These are phyloP conservation scores for Linum lewisii DNA, from an alignment of 345 rosid genomes.

Conservation along the genomic window DNA sequence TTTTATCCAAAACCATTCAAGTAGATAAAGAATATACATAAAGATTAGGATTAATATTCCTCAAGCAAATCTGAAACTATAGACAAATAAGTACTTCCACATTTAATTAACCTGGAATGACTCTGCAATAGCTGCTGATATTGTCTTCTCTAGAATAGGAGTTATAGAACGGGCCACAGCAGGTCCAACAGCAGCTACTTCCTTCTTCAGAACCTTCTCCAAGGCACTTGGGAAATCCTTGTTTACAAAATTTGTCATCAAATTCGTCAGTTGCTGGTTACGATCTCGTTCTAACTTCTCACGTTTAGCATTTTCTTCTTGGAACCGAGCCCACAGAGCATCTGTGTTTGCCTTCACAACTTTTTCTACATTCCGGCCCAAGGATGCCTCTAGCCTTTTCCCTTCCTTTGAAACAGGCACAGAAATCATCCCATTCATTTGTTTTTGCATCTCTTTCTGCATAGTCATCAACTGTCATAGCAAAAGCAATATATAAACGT, in stretches of 20 bases:
- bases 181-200: slow-evolving; percentile 18
- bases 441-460: slow-evolving; percentile 29
- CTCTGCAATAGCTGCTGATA: slow-evolving; percentile 21
- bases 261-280: slow-evolving; percentile 16
- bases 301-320: slow-evolving; percentile 19
- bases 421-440: slow-evolving; percentile 12
- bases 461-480: slow-evolving; percentile 10
- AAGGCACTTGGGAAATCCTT: slow-evolving; percentile 20
- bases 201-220: slow-evolving; percentile 26
- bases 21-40: no score
- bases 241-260: slow-evolving; percentile 13
- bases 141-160: slow-evolving; percentile 20
- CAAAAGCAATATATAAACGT: slow-evolving; percentile 3
- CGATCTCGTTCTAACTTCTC: slow-evolving; percentile 19
- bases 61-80: background rate
- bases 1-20: no score
- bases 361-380: slow-evolving; percentile 25
- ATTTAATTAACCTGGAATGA: slow-evolving; percentile 24
- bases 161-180: slow-evolving; percentile 15
- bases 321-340: slow-evolving; percentile 22
- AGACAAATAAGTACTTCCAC: background rate
- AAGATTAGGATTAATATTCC: no score
- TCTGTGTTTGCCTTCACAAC: slow-evolving; percentile 19
- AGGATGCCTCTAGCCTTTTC: slow-evolving; percentile 22
- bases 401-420: slow-evolving; percentile 24